Evolutionary conservation across 2,329 filamentous ascomycete genomes (phyloP).

Genomic region (Neonectria magnoliae): DNA sequence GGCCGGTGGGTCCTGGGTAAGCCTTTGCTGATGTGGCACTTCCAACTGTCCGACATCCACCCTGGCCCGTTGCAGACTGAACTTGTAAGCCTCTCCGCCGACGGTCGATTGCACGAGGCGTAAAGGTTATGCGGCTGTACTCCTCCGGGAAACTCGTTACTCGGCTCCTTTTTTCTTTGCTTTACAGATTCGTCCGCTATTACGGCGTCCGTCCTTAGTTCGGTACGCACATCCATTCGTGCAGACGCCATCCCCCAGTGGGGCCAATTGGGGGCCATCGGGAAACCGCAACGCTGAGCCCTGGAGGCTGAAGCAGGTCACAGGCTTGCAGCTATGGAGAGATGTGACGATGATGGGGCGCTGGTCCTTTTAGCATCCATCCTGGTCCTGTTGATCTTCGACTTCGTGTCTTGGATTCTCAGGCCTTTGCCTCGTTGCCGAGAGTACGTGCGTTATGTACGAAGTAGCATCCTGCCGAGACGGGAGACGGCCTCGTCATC

Average conservation of each 20-base stretch:
- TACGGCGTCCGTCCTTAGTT: neutral
- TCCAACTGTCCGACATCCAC: slow-evolving; percentile 11
- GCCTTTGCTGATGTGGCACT: slow-evolving; percentile 30
- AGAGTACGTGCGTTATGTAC: neutral
- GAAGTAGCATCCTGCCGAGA: neutral
- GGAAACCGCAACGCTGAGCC: slow-evolving; percentile 35
- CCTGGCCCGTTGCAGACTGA: slow-evolving; percentile 1
- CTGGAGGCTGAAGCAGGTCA: slow-evolving; percentile 26
- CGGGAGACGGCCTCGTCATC: slow-evolving; percentile 25
- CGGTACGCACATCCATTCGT: slow-evolving; percentile 10
- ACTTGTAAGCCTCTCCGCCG: slow-evolving; percentile 1
- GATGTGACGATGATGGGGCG: slow-evolving; percentile 13
- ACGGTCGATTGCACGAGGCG: slow-evolving; percentile 6
- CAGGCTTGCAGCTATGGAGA: slow-evolving; percentile 19
- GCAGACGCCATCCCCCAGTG: slow-evolving; percentile 9
- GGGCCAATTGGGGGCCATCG: slow-evolving; percentile 19
- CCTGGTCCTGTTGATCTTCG: neutral
- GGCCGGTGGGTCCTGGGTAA: slow-evolving; percentile 34
- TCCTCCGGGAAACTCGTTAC: neutral
- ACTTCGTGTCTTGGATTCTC: neutral
- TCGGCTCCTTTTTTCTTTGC: slow-evolving; percentile 2
- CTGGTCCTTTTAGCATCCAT: slow-evolving; percentile 12
- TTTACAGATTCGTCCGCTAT: neutral
- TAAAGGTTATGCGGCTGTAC: slow-evolving; percentile 16
- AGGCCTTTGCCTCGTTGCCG: neutral